Conservation (phyloP, 352 stramenopile species). For the Globisporangium emineosum region DNA sequence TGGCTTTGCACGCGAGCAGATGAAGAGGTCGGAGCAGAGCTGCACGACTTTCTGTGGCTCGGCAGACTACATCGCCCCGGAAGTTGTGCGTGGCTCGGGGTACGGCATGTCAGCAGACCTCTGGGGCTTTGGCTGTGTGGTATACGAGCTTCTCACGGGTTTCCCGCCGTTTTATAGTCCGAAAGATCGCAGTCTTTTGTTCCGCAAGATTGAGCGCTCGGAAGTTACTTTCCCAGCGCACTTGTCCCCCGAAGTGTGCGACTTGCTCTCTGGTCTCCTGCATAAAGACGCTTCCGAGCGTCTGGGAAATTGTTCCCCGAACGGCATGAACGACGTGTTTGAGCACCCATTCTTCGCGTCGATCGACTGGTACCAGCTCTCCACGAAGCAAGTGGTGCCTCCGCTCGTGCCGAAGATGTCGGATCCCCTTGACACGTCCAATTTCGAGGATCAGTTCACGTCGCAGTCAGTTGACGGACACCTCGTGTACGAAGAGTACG, state of each 20-base stretch:
- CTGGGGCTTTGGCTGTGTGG: constrained; percentile 89
- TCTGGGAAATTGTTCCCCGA: constrained; percentile 41
- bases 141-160: constrained; percentile 82
- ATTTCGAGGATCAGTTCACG: constrained; percentile 78
- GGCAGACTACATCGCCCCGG: constrained; percentile 83
- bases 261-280: constrained; percentile 58
- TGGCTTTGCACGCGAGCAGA: constrained; percentile 63
- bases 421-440: constrained; percentile 53
- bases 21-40: constrained; percentile 49
- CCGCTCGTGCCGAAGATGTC: constrained; percentile 52
- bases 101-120: constrained; percentile 79
- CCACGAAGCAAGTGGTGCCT: constrained; percentile 67
- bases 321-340: constrained; percentile 72
- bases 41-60: constrained; percentile 84
- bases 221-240: constrained; percentile 92
- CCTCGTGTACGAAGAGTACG: constrained; percentile 54
- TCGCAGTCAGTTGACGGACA: constrained; percentile 59
- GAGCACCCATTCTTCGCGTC: constrained; percentile 69
- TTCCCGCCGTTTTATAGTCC: constrained; percentile 92
- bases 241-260: constrained; percentile 63
- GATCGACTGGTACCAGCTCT: constrained; percentile 76
- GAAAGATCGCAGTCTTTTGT: constrained; percentile 90
- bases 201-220: constrained; percentile 94
- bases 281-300: constrained; percentile 59
- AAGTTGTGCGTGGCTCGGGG: constrained; percentile 67